Evolutionary conservation across 805 yeast genomes (phyloP).

Genomic region (Pichia exigua): DNA sequence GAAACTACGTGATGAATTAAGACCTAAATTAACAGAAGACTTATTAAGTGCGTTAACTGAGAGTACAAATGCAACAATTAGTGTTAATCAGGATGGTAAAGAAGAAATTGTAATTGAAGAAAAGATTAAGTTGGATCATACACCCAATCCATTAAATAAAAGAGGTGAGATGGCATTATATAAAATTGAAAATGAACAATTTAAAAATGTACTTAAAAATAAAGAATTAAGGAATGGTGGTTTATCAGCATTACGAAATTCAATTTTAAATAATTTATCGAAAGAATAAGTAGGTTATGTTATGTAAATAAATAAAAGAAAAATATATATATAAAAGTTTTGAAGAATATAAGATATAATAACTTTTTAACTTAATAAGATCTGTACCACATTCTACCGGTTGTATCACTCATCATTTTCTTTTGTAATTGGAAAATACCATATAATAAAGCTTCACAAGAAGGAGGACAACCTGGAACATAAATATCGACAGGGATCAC

Average conservation of each 20-base stretch:
- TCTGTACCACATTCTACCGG: conserved; percentile 84
- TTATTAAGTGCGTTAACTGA: conserved; percentile 45
- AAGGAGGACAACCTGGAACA: conserved; percentile 92
- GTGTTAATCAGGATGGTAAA: conserved; percentile 9
- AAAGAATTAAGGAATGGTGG: conserved; percentile 50
- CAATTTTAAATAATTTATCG: conserved; percentile 32
- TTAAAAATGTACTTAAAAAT: conserved; percentile 49
- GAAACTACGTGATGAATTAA: conserved; percentile 50
- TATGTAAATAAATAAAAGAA: conserved; percentile 1
- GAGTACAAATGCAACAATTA: conserved; percentile 16
- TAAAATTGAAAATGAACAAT: conserved; percentile 36
- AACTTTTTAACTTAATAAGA: conserved; percentile 20
- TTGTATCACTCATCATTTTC: conserved; percentile 78
- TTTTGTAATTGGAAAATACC: conserved; percentile 84
- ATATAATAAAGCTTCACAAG: conserved; percentile 84
- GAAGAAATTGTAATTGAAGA: conserved; percentile 20
- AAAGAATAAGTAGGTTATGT: conserved; percentile 8
- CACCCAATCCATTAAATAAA: conserved; percentile 28
- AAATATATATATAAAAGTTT: conserved; percentile 2
- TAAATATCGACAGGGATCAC: conserved; percentile 83
- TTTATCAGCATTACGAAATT: conserved; percentile 55
- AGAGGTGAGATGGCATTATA: conserved; percentile 49
- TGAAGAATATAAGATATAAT: too few relatives aligned
- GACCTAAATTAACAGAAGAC: conserved; percentile 59
- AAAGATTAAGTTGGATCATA: conserved; percentile 29